Evolutionary conservation across 257 asterid species (phyloP), one percentile per base, ranked within the genome.

Genomic region (Cordia subcordata): DNA sequence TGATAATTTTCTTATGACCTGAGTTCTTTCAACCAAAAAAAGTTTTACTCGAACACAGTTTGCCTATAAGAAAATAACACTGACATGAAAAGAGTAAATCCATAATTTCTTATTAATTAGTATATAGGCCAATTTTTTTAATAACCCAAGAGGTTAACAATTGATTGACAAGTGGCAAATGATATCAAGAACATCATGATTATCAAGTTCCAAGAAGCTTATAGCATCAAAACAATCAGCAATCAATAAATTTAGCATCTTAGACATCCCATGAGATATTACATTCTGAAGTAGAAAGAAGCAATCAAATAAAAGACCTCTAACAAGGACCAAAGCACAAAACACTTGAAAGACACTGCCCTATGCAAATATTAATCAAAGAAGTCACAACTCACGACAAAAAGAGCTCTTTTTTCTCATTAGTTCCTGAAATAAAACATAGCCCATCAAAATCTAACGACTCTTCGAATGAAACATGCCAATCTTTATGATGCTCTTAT

Each of bases 341-440:
- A 27, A 27, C 35, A 27, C 35, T 27, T 27, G 35, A 3, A n/a
- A 27, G 35, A 27, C 35, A 27, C 3, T 27, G 35, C 35, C 35
- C 6, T 27, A 27, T 27, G 35, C 35, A 27, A 27, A 27, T 27
- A 27, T 39, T 61, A 55, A 58, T 44, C 17, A 13, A 4, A 59
- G 17, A 55, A 55, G 21, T 40, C 64, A 37, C 47, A 17, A 8
- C 37, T n/a, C n/a, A n/a, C n/a, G n/a, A n/a, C 22, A 15, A 10
- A 33, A 58, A 58, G 20, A 56, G 52, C 49, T 38, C 35, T 37
- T 1, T 27, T 27, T 27, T 27, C 35, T 27, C 35, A 27, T 27
- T 27, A 1, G 35, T 27, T 27, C 67, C 50, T 23, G 51, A 42
- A 51, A 49, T 20, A 16, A 72, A 42, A 38, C 33, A 33, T 20